These are phyloP conservation scores for Secale cereale DNA, from an alignment of 176 grass and related monocot species.

Conservation along the genomic window DNA sequence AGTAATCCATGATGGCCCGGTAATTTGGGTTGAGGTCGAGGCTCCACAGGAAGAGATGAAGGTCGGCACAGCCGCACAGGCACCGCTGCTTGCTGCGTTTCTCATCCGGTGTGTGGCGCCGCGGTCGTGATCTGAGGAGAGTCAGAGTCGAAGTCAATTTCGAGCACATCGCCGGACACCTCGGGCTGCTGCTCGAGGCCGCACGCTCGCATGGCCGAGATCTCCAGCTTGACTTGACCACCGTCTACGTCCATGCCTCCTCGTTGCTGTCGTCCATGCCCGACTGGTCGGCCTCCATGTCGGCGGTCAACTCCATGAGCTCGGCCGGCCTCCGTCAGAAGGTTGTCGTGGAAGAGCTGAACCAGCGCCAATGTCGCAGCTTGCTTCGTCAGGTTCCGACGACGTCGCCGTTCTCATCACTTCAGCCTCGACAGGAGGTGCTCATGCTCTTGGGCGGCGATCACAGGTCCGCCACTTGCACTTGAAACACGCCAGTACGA, in stretches of 20 bases:
- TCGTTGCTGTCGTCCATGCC: slow-evolving; percentile 41
- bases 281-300: slow-evolving; percentile 67
- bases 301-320: slow-evolving; percentile 75
- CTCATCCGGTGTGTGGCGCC: not conserved
- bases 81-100: not conserved
- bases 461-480: slow-evolving; percentile 73
- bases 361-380: no score
- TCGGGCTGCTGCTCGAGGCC: slow-evolving; percentile 36
- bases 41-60: slow-evolving; percentile 11
- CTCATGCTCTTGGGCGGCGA: slow-evolving; percentile 5
- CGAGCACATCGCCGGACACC: slow-evolving; percentile 48
- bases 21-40: slow-evolving; percentile 65
- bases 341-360: no score
- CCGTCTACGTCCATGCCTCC: not conserved
- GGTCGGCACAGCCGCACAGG: not conserved
- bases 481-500: slow-evolving; percentile 59
- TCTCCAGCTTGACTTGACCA: slow-evolving; percentile 44
- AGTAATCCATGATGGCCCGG: slow-evolving; percentile 54
- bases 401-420: slow-evolving; percentile 12
- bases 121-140: slow-evolving; percentile 30
- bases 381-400: slow-evolving; percentile 25
- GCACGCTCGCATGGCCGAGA: not conserved
- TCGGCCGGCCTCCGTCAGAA: slow-evolving; percentile 72
- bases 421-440: slow-evolving; percentile 17
- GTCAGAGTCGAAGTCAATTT: slow-evolving; percentile 59